These are phyloP conservation scores for Cystofilobasidium macerans DNA, from an alignment of 768 basidiomycete genomes.

Conservation along the genomic window DNA sequence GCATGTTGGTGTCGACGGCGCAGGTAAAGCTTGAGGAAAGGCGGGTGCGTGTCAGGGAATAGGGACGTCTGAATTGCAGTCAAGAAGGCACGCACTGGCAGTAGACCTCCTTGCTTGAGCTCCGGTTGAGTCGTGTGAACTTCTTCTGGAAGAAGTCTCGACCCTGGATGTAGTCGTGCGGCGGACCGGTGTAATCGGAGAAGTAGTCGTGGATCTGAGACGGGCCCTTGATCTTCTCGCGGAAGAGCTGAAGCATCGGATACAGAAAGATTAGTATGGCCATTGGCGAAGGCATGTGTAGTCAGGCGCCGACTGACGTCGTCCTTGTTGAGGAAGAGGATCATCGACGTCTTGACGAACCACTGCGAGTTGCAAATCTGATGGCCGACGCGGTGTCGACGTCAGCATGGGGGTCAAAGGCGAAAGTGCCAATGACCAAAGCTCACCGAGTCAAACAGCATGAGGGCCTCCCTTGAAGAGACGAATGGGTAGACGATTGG, in stretches of 20 bases:
- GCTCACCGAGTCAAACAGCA: slow-evolving; percentile 26
- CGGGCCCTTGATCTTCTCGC: slow-evolving; percentile 56
- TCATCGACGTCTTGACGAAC: slow-evolving; percentile 43
- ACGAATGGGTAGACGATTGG: not conserved
- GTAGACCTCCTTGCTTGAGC: slow-evolving; percentile 81
- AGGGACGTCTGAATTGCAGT: slow-evolving; percentile 16
- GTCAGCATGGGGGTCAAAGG: not conserved
- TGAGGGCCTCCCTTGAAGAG: slow-evolving; percentile 20
- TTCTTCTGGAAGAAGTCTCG: slow-evolving; percentile 82
- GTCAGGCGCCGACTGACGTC: slow-evolving; percentile 45
- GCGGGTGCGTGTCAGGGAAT: slow-evolving; percentile 25
- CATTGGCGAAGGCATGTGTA: no score
- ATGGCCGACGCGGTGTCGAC: no score
- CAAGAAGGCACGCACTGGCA: slow-evolving; percentile 58
- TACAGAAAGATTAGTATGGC: no score
- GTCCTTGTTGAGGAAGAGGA: slow-evolving; percentile 89
- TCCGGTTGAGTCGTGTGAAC: slow-evolving; percentile 66
- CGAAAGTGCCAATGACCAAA: not conserved
- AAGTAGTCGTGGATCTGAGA: slow-evolving; percentile 84
- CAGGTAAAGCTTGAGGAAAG: slow-evolving; percentile 54
- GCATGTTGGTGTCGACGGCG: slow-evolving; percentile 76
- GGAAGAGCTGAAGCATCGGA: no score
- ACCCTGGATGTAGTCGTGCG: slow-evolving; percentile 59
- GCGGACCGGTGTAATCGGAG: slow-evolving; percentile 75
- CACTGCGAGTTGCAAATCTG: slow-evolving; percentile 21